Conservation (phyloP, 805 yeast genomes). For the Hyphopichia homilentoma region DNA sequence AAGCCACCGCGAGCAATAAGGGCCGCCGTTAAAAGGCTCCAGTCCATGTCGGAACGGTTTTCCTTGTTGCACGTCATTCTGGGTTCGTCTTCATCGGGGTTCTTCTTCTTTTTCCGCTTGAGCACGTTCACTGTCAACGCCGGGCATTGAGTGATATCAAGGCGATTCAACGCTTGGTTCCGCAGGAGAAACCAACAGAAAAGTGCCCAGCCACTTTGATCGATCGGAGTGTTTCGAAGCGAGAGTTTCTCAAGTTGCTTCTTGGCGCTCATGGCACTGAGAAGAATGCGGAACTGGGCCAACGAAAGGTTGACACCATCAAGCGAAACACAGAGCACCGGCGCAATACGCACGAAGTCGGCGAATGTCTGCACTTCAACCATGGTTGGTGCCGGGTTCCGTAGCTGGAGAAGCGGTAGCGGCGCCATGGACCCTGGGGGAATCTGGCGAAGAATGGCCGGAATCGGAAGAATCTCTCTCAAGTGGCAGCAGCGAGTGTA, state of each 20-base stretch:
- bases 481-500: conserved; percentile 93
- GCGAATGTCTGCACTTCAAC: conserved; percentile 85
- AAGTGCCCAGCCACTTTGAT: conserved; percentile 70
- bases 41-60: conserved; percentile 74
- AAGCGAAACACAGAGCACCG: conserved; percentile 67
- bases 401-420: conserved; percentile 61
- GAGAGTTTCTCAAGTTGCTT: conserved; percentile 67
- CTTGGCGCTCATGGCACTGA: conserved; percentile 67
- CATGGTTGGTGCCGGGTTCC: conserved; percentile 87
- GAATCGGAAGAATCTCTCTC: conserved; percentile 87
- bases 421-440: conserved; percentile 77
- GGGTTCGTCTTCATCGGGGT: conserved; percentile 13
- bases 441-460: conserved; percentile 72
- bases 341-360: conserved; percentile 84
- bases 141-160: conserved; percentile 73
- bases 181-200: conserved; percentile 71
- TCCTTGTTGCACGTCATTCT: conserved; percentile 48
- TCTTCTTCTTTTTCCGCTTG: conserved; percentile 27
- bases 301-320: conserved; percentile 75
- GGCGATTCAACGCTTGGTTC: conserved; percentile 51
- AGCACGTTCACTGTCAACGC: conserved; percentile 42
- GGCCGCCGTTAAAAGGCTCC: conserved; percentile 74
- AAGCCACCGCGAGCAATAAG: conserved; percentile 67
- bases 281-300: conserved; percentile 73
- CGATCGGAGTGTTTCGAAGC: conserved; percentile 72